Conservation (phyloP, 2,329 filamentous ascomycete species). For the Pezicula rhizophila region DNA sequence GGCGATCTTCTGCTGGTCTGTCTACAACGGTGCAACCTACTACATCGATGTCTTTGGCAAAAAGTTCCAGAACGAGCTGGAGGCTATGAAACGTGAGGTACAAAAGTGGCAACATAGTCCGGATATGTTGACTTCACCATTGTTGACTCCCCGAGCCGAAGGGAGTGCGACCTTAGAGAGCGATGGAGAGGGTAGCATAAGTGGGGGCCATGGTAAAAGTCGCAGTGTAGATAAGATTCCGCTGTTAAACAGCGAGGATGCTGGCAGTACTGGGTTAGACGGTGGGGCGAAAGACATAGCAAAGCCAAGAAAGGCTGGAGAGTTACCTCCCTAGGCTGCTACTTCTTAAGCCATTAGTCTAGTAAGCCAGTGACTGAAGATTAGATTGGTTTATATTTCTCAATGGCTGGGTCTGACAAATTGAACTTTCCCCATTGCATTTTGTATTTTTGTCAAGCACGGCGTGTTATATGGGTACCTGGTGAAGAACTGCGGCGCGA, state of each 20-base stretch:
- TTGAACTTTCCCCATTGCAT: too few species aligned
- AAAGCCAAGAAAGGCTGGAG: slow-evolving; percentile 39
- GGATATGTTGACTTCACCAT: slow-evolving; percentile 37
- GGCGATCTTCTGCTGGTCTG: slow-evolving; percentile 84
- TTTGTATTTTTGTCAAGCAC: too few species aligned
- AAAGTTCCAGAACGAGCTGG: slow-evolving; percentile 92
- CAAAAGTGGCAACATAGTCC: slow-evolving; percentile 73
- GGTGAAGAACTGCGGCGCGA: too few species aligned
- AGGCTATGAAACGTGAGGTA: slow-evolving; percentile 82
- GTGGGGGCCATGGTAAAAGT: slow-evolving; percentile 8
- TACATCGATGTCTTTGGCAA: slow-evolving; percentile 98
- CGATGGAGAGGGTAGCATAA: slow-evolving; percentile 4
- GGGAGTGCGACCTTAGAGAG: slow-evolving; percentile 9
- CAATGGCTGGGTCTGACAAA: too few species aligned
- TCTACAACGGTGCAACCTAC: slow-evolving; percentile 94
- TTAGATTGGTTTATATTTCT: too few species aligned
- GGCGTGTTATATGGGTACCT: too few species aligned
- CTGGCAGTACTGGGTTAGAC: slow-evolving; percentile 37
- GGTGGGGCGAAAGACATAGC: slow-evolving; percentile 38
- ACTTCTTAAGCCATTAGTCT: too few species aligned
- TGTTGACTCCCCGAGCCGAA: slow-evolving; percentile 31
- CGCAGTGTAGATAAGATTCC: slow-evolving; percentile 48
- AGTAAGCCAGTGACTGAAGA: too few species aligned
- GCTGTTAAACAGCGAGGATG: slow-evolving; percentile 43
- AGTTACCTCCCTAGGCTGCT: slow-evolving; percentile 13